A percentile compares a stretch with the other conserved stretches of the same genome.
These are phyloP conservation scores for Sugiyamaella marilandica DNA, from an alignment of 805 yeast species.

Conservation along the genomic window DNA sequence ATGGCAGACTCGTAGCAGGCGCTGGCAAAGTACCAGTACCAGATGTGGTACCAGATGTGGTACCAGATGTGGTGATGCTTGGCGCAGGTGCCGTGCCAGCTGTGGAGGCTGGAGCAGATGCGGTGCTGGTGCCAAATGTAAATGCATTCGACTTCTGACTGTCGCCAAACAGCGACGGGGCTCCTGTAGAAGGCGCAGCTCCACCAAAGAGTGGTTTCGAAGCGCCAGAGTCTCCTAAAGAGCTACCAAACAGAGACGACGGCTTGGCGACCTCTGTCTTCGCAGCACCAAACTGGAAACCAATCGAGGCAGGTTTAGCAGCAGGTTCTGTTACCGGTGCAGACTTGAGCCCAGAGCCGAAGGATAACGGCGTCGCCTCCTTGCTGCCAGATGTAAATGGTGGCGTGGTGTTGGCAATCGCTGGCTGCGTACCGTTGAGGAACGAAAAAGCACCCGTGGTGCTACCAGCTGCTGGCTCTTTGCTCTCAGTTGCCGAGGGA, in stretches of 20 bases:
- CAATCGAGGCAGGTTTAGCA: background rate
- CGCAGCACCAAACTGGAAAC: conserved; percentile 4
- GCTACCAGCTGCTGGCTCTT: too few relatives aligned
- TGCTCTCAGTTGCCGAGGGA: background rate
- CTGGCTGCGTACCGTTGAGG: too few relatives aligned
- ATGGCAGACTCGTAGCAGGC: background rate
- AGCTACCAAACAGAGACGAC: background rate
- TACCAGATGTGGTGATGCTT: background rate
- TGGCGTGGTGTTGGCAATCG: too few relatives aligned
- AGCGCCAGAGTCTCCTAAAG: too few relatives aligned
- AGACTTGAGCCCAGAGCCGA: background rate
- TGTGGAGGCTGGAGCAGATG: background rate
- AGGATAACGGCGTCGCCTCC: background rate
- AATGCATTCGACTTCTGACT: background rate
- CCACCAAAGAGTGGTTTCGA: too few relatives aligned
- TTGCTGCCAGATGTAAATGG: background rate
- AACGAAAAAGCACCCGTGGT: too few relatives aligned
- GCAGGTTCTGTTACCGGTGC: background rate
- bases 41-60: background rate
- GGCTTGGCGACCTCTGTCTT: background rate
- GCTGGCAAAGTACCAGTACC: background rate
- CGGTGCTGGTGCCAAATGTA: background rate
- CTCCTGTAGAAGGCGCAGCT: too few relatives aligned
- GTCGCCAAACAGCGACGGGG: background rate
- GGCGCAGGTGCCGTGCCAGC: too few relatives aligned